phyloP scores from a whole-genome alignment of 2,329 filamentous ascomycete genomes.

The Nothophaeocryptopus gaeumannii region DNA sequence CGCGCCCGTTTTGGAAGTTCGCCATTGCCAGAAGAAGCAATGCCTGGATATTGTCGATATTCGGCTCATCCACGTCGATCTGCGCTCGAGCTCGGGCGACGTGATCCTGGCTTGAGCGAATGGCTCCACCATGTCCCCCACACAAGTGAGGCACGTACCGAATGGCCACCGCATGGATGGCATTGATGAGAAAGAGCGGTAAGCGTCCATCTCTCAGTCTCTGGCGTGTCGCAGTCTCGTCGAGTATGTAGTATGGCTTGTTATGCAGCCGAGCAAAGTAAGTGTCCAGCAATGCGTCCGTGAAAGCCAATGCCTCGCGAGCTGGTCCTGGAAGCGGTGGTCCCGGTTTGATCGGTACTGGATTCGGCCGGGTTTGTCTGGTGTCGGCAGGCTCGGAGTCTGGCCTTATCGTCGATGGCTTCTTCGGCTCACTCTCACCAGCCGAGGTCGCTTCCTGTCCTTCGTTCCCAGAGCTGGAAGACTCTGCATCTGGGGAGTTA shows the following conservation, averaged over 20 bases:
- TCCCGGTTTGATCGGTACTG: conserved; percentile 10
- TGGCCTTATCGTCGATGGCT: conserved; percentile 2
- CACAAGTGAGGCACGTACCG: conserved; percentile 67
- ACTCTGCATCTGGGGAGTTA: conserved; percentile 32
- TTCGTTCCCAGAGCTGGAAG: conserved; percentile 8
- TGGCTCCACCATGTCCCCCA: conserved; percentile 64
- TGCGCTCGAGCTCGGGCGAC: conserved; percentile 65
- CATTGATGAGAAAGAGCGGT: conserved; percentile 49
- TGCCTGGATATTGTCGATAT: conserved; percentile 72
- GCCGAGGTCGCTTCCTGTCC: conserved; percentile 2
- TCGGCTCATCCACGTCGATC: conserved; percentile 77
- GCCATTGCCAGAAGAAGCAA: conserved; percentile 72
- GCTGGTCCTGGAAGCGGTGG: conserved; percentile 5
- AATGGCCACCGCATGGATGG: conserved; percentile 50
- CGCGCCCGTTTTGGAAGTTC: conserved; percentile 72
- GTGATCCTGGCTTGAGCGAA: conserved; percentile 69
- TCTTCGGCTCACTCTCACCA: conserved; percentile 6
- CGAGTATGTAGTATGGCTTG: conserved; percentile 77
- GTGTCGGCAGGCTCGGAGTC: conserved; percentile 10
- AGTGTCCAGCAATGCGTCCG: conserved; percentile 56
- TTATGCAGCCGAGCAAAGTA: conserved; percentile 79
- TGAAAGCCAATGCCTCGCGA: conserved; percentile 20
- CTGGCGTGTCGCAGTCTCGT: conserved; percentile 72
- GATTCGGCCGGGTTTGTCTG: conserved; percentile 3
- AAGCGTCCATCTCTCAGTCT: conserved; percentile 67